Base-by-base conservation (phyloP, 805 yeast species). In the Cyberlindnera samutprakarnensis region DNA sequence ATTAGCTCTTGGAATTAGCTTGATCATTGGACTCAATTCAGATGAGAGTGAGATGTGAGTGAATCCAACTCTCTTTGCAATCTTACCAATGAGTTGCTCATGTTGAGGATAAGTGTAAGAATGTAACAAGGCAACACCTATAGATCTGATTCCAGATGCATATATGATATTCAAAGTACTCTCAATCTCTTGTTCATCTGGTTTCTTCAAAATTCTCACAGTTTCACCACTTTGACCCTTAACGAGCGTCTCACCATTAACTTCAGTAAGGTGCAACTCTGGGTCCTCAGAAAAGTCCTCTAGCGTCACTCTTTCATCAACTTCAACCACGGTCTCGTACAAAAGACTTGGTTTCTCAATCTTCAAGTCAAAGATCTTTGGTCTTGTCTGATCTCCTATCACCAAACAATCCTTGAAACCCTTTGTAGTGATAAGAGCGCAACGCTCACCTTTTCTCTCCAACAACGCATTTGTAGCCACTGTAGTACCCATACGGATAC, bases 391-490 rank as follows among this genome's bases (percentile, higher is more conserved):
- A 50, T 85, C 87, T 3, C 97, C 97, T 44, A 90, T 88, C 3
- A 66, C 57, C 39, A 90, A 62, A 24, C 83, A 75, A 50, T 90
- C 96, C 44, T 73, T 74, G 58, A 86, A 90, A 0, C 96, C 98
- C 47, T 76, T 80, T 12, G 96, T 84, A 3, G 94, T 86, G 5
- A 88, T 57, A 37, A 90, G 66, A 2, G 92, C 94, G 45, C 94
- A 88, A 20, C 75, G 62, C 36, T 87, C 94, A 31, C 97, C 98
- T 51, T 87, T 87, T 41, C 97, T 69, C 51, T 90, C 97, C 38
- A 90, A 65, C 21, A 92, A 67, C 2, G 97, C 96, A 59, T 90
- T 90, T 7, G 97, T 90, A 2, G 98, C 97, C 9, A 87, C 92
- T 0, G 96, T 88, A 4, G 96, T 87, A 3, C 96, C 96, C 82